Evolutionary conservation across 1,284 basidiomycete species (phyloP), one percentile per base, ranked within the genome.

Genomic region (Puccinia triticina): DNA sequence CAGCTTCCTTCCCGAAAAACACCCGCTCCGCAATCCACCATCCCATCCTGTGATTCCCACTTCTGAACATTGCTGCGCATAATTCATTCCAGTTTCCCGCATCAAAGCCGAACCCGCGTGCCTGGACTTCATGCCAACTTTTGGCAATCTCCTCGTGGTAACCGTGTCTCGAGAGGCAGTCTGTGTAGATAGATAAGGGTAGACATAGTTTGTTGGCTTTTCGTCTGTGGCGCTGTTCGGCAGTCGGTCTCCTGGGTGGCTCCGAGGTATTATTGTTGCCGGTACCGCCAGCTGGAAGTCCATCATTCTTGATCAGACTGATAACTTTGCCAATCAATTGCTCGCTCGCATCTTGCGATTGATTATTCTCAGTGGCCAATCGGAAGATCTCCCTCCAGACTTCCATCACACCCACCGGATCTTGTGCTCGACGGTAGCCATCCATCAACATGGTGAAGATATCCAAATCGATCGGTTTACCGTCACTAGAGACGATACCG

Each of bases 31-130:
- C 53, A 23, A 81, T 81, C 59, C 55, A 67, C 78, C 78, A 81
- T 43, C 67, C 78, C 66, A 81, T 69, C 71, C 55, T 37, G 50
- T 59, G 53, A 64, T 81, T 81, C 40, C 69, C 78, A 61, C 67
- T 93, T 48, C 92, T 91, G 43, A 94, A 89, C 48, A 96, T 90
- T 18, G 92, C 93, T 3, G 92, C 89, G 34, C 90, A 90, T 34
- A 96, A 89, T 85, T 94, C 92, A 86, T 98, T 98, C 93, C 94
- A 99, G 87, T 98, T 98, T 85, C 93, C 91, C 16, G 93, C 90
- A 86, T 98, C 94, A 86, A 96, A 95, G 2, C 89, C 89, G 84
- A 96, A 93, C 0, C 94, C 94, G n/a, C 89, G 87, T 8, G 88
- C 84, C 83, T 91, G 90, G 71, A 94, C 90, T 43, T 88, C 86